Percentiles rank a stretch among this genome's conserved stretches.
Conservation (phyloP, 208 protist genomes). For the Porcisia deanei region DNA sequence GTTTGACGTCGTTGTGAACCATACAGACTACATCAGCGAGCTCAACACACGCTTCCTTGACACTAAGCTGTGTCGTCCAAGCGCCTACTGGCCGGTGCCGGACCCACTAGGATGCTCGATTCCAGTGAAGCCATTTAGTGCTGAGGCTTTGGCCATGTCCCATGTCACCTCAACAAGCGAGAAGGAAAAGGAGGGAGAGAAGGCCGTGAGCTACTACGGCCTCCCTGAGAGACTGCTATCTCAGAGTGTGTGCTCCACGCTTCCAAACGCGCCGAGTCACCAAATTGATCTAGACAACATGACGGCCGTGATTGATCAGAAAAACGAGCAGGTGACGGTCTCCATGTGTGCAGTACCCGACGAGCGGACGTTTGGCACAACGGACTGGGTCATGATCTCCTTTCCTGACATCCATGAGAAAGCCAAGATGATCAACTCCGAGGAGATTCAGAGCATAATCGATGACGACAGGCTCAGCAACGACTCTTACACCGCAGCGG, state of each 20-base stretch:
- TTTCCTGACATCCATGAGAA: constrained; percentile 46
- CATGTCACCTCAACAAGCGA: constrained; percentile 2
- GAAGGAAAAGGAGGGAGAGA: constrained; percentile 10
- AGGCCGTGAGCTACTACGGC: constrained; percentile 28
- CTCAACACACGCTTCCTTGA: constrained; percentile 60
- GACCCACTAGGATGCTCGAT: constrained; percentile 73
- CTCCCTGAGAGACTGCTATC: constrained; percentile 27
- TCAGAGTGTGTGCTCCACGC: constrained; percentile 7
- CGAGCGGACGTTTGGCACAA: constrained; percentile 66
- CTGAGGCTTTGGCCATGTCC: constrained; percentile 25
- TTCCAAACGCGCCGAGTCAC: not conserved
- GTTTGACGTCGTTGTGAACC: constrained; percentile 63
- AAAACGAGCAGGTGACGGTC: constrained; percentile 14
- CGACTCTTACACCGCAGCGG: constrained; percentile 40
- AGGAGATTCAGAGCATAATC: constrained; percentile 29
- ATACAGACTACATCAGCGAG: constrained; percentile 74
- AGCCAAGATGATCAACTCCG: constrained; percentile 27
- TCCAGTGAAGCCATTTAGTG: constrained; percentile 58
- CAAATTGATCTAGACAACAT: constrained; percentile 23
- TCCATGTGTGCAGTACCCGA: constrained; percentile 62
- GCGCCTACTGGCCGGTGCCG: constrained; percentile 80
- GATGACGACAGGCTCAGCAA: constrained; percentile 24
- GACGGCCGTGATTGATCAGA: constrained; percentile 13
- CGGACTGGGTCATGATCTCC: constrained; percentile 82
- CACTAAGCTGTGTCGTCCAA: constrained; percentile 56